These are phyloP conservation scores for Verruconis gallopava DNA, from an alignment of 2,329 filamentous ascomycete genomes.

Conservation along the genomic window DNA sequence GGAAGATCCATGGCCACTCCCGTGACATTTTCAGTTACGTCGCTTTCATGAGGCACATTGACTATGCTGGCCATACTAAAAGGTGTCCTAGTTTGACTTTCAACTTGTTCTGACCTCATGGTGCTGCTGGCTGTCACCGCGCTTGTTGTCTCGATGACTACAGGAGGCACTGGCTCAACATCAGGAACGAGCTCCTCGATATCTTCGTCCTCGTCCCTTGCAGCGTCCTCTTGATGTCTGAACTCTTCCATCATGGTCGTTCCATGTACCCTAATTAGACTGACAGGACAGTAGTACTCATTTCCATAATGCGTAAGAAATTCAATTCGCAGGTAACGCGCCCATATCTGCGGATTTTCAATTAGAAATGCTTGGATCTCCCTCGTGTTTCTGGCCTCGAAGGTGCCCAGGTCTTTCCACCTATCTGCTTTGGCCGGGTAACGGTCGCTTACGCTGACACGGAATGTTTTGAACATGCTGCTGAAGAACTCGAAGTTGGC, in stretches of 20 bases:
- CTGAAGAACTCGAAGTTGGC: constrained; percentile 99
- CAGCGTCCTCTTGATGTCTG: constrained; percentile 66
- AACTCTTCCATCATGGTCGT: constrained; percentile 92
- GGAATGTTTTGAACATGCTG: constrained; percentile 84
- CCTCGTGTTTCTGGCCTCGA: constrained; percentile 81
- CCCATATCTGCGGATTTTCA: constrained; percentile 92
- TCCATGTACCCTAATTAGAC: constrained; percentile 80
- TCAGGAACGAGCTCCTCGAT: constrained; percentile 1
- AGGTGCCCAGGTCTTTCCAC: constrained; percentile 80
- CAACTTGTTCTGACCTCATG: too few relatives aligned
- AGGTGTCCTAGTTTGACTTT: too few relatives aligned
- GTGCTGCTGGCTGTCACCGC: too few relatives aligned
- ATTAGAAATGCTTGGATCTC: constrained; percentile 91
- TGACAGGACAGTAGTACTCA: constrained; percentile 92
- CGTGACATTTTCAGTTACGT: too few relatives aligned
- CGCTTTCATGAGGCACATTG: too few relatives aligned
- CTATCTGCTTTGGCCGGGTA: constrained; percentile 88
- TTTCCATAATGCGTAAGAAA: constrained; percentile 90
- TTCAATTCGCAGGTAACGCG: constrained; percentile 82
- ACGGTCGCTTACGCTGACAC: constrained; percentile 83
- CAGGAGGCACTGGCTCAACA: background rate
- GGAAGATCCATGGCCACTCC: too few relatives aligned
- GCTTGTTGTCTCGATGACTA: background rate
- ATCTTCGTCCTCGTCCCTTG: constrained; percentile 33
- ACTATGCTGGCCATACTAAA: background rate